Base-by-base conservation (phyloP, 179 eudicot species). In the Vitellaria paradoxa region DNA sequence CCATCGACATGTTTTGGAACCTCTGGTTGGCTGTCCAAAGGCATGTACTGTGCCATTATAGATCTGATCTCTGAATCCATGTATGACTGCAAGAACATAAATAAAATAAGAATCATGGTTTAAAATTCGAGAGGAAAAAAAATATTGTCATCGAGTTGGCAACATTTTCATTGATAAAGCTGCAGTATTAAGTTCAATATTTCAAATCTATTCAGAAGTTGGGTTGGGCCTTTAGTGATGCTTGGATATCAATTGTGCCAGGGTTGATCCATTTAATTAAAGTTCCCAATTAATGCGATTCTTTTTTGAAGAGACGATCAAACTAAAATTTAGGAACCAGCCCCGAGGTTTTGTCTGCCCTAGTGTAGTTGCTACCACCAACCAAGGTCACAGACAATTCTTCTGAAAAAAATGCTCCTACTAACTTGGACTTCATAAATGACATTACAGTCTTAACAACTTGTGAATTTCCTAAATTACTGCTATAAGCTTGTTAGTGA, bases 11-110 rank as follows among this genome's bases (percentile, higher is more conserved):
- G 98, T 77, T 89, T 88, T 17, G 79, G 83, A 12, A 90, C 85
- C 77, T 90, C 98, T 11, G 70, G 79, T 82, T 93, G 98, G 85
- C 93, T 90, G 86, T 93, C 98, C 81, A 93, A 81, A 45, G 98
- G 98, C 97, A 93, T 92, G 86, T 92, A 92, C 71, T 92, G 98
- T 46, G 98, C 92, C 98, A 93, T 90, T 65, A 93, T 92, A 72
- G 98, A 97, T 78, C 95, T 88, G 83, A 93, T 93, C 86, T 93
- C 98, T 14, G 97, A 92, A 79, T 92, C 97, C 98, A 93, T 93
- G 84, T 93, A 93, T 20, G 91, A 85, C 97, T 92, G 90, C 63
- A 71, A 57, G 68, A 45, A 52, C 23, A 84, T 67, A 80, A 37
- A 18, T 50, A 50, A 70, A 47, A 61, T 45, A 6, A 5, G 42